phyloP scores from a whole-genome alignment of 257 asterid species.

The Petunia secreta region DNA sequence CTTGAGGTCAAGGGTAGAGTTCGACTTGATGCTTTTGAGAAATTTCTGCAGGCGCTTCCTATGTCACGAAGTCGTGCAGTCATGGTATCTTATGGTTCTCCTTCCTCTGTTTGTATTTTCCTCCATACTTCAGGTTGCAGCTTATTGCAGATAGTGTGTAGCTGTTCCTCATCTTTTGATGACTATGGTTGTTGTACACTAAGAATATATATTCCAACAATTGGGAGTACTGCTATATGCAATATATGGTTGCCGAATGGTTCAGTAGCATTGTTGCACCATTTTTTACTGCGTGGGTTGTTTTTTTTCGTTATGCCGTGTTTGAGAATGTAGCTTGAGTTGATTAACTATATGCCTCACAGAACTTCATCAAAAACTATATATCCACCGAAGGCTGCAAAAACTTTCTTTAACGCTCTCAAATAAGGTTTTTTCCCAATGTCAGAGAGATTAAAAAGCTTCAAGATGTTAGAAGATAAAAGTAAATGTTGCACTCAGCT shows the following conservation, averaged over 20 bases:
- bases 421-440: neutral
- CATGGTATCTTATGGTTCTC: conserved; percentile 89
- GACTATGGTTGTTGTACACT: conserved; percentile 34
- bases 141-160: conserved; percentile 40
- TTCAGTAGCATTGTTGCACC: neutral
- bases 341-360: neutral
- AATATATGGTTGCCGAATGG: conserved; percentile 28
- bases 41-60: conserved; percentile 88
- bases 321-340: conserved; percentile 1
- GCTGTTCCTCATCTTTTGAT: conserved; percentile 30
- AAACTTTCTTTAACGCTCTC: neutral
- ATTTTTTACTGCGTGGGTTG: neutral
- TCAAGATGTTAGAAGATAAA: neutral
- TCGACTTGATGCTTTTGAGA: conserved; percentile 88
- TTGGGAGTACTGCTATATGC: conserved; percentile 21
- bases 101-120: conserved; percentile 46
- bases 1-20: conserved; percentile 97
- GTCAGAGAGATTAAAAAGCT: neutral
- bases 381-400: neutral
- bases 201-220: conserved; percentile 40
- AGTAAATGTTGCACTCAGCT: neutral
- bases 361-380: too few relatives aligned
- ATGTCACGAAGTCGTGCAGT: conserved; percentile 99
- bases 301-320: neutral
- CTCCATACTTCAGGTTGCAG: conserved; percentile 45